Conservation (phyloP, 2,329 filamentous ascomycete species). For the Aciculosporium take region DNA sequence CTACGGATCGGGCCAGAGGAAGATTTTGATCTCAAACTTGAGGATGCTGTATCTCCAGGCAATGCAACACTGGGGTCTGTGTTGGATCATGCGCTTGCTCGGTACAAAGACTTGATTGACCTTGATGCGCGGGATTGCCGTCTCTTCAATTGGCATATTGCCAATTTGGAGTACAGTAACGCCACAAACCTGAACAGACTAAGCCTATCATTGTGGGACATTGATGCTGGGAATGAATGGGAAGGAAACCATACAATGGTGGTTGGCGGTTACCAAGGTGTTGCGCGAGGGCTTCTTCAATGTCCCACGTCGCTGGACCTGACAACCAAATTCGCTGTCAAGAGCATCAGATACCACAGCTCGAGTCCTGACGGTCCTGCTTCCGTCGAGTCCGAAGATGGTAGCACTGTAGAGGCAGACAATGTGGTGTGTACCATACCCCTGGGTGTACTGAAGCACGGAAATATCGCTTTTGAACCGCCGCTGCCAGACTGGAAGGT, state of each 20-base stretch:
- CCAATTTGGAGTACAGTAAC: conserved; percentile 95
- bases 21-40: conserved; percentile 57
- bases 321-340: conserved; percentile 57
- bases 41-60: conserved; percentile 45
- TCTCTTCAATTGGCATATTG: conserved; percentile 93
- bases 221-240: conserved; percentile 95
- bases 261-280: conserved; percentile 82
- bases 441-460: conserved; percentile 80
- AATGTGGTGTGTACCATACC: conserved; percentile 82
- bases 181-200: conserved; percentile 76
- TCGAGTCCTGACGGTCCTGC: conserved; percentile 33
- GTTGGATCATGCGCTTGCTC: conserved; percentile 77
- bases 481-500: conserved; percentile 77
- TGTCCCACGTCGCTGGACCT: conserved; percentile 66
- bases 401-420: conserved; percentile 67
- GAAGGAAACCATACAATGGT: conserved; percentile 90
- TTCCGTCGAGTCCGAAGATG: conserved; percentile 62
- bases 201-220: conserved; percentile 86
- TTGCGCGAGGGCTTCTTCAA: conserved; percentile 74
- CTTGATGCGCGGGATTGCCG: conserved; percentile 77
- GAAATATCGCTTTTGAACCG: conserved; percentile 71
- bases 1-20: conserved; percentile 49
- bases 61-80: conserved; percentile 75
- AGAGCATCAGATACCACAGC: conserved; percentile 51
- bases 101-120: conserved; percentile 74